phyloP scores from a whole-genome alignment of 2,329 filamentous ascomycete genomes.

The Verticillium nonalfalfae region DNA sequence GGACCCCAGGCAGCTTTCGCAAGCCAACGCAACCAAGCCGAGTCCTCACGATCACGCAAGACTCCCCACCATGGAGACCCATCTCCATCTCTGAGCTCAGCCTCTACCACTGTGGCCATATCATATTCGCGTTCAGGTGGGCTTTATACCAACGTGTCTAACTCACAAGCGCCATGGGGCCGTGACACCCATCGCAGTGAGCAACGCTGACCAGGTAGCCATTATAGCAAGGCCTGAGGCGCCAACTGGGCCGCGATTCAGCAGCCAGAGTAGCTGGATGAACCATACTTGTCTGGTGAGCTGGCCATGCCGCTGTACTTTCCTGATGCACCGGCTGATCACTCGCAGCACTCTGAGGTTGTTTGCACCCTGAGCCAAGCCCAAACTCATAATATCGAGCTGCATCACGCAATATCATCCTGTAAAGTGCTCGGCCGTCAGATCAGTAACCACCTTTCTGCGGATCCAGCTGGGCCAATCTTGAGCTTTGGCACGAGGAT shows the following conservation, averaged over 20 bases:
- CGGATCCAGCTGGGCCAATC: slow-evolving; percentile 22
- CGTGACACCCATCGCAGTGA: background rate
- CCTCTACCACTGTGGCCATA: background rate
- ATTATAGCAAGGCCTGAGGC: background rate
- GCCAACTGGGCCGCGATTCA: background rate
- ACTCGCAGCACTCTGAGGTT: background rate
- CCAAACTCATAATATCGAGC: slow-evolving; percentile 9
- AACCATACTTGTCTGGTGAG: slow-evolving; percentile 32
- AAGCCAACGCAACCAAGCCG: background rate
- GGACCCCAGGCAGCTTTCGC: too few species aligned
- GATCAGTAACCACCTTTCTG: slow-evolving; percentile 30
- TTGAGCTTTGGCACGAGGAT: slow-evolving; percentile 29
- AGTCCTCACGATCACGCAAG: background rate
- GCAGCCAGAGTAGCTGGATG: slow-evolving; percentile 43
- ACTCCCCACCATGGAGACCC: background rate
- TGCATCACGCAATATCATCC: background rate
- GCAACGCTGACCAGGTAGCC: background rate
- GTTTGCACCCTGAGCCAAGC: slow-evolving; percentile 22
- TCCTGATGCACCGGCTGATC: too few species aligned
- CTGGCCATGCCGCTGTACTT: background rate
- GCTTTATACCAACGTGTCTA: background rate
- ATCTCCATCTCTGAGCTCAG: background rate
- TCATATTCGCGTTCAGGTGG: too few species aligned
- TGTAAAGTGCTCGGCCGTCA: slow-evolving; percentile 32
- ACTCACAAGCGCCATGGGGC: too few species aligned